A percentile compares a stretch with the other conserved stretches of the same genome.
Conservation (phyloP, 192 early-diverging fungal species). For the Backusella sp. region DNA sequence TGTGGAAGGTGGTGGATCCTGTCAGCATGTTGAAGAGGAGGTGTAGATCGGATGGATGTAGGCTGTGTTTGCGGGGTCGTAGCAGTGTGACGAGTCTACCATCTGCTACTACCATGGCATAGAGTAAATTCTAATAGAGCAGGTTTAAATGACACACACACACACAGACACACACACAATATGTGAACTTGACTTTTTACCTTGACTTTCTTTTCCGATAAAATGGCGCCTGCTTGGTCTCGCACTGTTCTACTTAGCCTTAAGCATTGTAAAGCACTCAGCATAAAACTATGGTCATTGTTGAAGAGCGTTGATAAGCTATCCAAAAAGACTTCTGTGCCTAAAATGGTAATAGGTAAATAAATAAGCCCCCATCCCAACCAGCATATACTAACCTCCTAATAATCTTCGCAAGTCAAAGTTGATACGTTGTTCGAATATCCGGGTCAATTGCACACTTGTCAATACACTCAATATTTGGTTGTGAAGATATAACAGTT, state of each 20-base stretch:
- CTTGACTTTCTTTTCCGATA: constrained; percentile 58
- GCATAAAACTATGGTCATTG: constrained; percentile 67
- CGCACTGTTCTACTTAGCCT: constrained; percentile 65
- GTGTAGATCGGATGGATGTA: constrained; percentile 83
- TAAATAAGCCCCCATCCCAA: background rate
- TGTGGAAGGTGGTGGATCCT: constrained; percentile 70
- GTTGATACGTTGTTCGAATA: constrained; percentile 84
- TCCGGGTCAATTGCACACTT: constrained; percentile 70
- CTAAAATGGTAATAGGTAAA: constrained; percentile 23
- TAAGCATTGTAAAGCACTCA: constrained; percentile 77
- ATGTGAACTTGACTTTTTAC: constrained; percentile 34
- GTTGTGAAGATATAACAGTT: constrained; percentile 75
- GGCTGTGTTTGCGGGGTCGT: constrained; percentile 70
- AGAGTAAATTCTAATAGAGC: constrained; percentile 56
- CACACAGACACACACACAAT: too few species aligned
- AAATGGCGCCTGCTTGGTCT: constrained; percentile 62
- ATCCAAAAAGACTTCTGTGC: constrained; percentile 81
- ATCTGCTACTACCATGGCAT: constrained; percentile 77
- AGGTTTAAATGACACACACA: background rate
- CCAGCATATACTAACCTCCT: constrained; percentile 43
- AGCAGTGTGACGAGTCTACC: constrained; percentile 75
- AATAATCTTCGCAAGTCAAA: constrained; percentile 87
- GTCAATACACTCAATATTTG: constrained; percentile 89
- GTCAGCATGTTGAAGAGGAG: constrained; percentile 80
- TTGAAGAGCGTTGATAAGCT: constrained; percentile 71